phyloP scores from a whole-genome alignment of 2,329 filamentous ascomycete genomes.

The Teratosphaeria zuluensis region DNA sequence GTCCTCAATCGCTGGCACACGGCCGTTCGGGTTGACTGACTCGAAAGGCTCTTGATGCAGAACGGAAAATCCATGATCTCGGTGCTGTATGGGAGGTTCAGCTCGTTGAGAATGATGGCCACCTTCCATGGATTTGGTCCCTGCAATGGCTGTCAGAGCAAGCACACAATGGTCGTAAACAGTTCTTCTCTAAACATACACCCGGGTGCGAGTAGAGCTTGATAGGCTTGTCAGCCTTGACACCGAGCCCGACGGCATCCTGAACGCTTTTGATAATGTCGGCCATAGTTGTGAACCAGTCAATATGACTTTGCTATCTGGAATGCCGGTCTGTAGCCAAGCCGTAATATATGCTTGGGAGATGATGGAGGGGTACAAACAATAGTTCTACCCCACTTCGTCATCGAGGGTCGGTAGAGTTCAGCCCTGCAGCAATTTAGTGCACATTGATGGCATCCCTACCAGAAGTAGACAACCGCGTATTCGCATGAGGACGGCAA shows the following conservation, averaged over 20 bases:
- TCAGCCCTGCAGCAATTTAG: background rate
- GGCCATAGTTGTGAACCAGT: background rate
- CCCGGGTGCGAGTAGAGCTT: slow-evolving; percentile 21
- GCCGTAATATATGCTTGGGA: background rate
- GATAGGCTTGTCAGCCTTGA: slow-evolving; percentile 13
- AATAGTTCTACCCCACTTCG: background rate
- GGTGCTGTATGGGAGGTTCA: slow-evolving; percentile 32
- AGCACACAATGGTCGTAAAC: background rate
- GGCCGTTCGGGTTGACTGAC: slow-evolving; percentile 34
- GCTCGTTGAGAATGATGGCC: slow-evolving; percentile 36
- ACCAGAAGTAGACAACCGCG: background rate
- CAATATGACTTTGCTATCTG: background rate
- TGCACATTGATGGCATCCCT: background rate
- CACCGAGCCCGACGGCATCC: background rate
- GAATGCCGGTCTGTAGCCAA: background rate
- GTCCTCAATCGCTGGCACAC: slow-evolving; percentile 37
- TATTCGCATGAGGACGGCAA: background rate
- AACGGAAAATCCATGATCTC: slow-evolving; percentile 26
- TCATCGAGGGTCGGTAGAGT: background rate
- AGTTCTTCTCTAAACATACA: slow-evolving; percentile 1
- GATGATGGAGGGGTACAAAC: background rate
- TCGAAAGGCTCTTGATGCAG: slow-evolving; percentile 33
- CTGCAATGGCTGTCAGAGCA: slow-evolving; percentile 1
- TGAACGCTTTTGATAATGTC: background rate
- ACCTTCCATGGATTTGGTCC: slow-evolving; percentile 39